Conservation (phyloP, 495 filamentous ascomycete species). For the Podospora didyma region DNA sequence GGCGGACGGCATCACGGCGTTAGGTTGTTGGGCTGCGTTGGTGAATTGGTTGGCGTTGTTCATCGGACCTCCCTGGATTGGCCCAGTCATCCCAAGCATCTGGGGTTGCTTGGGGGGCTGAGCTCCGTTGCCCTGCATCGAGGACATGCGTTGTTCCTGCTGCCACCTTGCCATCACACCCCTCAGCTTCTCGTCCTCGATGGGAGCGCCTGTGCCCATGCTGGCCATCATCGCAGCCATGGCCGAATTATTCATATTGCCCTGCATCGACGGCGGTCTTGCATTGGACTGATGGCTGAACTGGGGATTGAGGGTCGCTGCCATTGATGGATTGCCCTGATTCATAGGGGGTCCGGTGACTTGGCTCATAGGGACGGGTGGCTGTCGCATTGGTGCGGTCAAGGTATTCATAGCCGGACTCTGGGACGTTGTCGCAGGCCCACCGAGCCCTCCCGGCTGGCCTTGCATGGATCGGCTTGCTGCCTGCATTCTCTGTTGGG, state of each 20-base stretch:
- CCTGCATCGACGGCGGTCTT: slow-evolving; percentile 17
- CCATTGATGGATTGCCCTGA: slow-evolving; percentile 32
- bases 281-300: slow-evolving; percentile 31
- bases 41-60: slow-evolving; percentile 17
- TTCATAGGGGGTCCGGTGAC: slow-evolving; percentile 32
- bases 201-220: slow-evolving; percentile 29
- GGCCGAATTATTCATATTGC: slow-evolving; percentile 16
- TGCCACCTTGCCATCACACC: slow-evolving; percentile 40
- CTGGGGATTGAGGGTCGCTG: slow-evolving; percentile 26
- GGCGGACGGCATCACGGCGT: slow-evolving; percentile 5
- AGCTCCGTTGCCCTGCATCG: slow-evolving; percentile 9
- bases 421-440: slow-evolving; percentile 41
- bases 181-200: slow-evolving; percentile 38
- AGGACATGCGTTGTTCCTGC: slow-evolving; percentile 15
- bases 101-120: slow-evolving; percentile 15
- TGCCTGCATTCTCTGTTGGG: slow-evolving; percentile 22
- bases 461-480: slow-evolving; percentile 39
- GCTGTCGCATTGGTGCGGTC: slow-evolving; percentile 44
- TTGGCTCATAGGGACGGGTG: slow-evolving; percentile 40
- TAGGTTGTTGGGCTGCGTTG: slow-evolving; percentile 8
- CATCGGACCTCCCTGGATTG: slow-evolving; percentile 14
- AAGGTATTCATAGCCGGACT: slow-evolving; percentile 49
- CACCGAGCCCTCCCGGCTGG: slow-evolving; percentile 43
- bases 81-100: slow-evolving; percentile 20
- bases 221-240: slow-evolving; percentile 24